Base-by-base conservation (phyloP, 2,329 filamentous ascomycete species). In the Epichloe bromicola region DNA sequence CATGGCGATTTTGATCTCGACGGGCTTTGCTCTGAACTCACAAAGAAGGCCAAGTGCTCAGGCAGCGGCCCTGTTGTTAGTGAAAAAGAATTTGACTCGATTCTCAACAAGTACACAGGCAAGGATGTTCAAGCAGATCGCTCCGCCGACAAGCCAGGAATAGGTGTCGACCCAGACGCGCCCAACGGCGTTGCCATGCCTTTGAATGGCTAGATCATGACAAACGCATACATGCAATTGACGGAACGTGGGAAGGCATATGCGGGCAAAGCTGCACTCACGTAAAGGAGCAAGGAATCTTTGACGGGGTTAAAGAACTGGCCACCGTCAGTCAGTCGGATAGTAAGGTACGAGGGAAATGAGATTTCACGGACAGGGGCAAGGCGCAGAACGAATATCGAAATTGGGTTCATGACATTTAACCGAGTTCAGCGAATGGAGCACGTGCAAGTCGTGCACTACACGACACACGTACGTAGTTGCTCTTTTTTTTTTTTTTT, bases 21-120 rank as follows among this genome's bases (percentile, higher is more conserved):
- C 63, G 83, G 85, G 36, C 78, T 98, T 23, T 98, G 93, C 70
- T 86, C 85, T 4, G 90, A 98, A 64, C 79, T 98, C 14, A 87
- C 91, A 57, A 87, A 90, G 65, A 98, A 98, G 72, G 93, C 93
- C 52, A 93, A 91, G 64, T 98, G 93, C 67, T 95, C 89, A 0
- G 87, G 95, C 58, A 85, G 78, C 17, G 91, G 93, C 15, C 88
- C 94, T 12, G 88, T 95, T 17, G 86, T 98, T 23, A 85, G 89
- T 55, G 83, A 95, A 69, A 80, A 81, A 50, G 90, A 97, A 61
- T 95, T 97, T 59, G 86, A 95, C 63, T 79, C 75, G 40, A 85
- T 89, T 49, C 75, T 91, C 69, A 77, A 73, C 54, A 82, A 82
- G 63, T 82, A 81, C 57, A 73, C 81, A 58, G 73, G 76, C 60